Evolutionary conservation across 2,329 filamentous ascomycete genomes (phyloP).

Genomic region (Harringtonia lauricola): DNA sequence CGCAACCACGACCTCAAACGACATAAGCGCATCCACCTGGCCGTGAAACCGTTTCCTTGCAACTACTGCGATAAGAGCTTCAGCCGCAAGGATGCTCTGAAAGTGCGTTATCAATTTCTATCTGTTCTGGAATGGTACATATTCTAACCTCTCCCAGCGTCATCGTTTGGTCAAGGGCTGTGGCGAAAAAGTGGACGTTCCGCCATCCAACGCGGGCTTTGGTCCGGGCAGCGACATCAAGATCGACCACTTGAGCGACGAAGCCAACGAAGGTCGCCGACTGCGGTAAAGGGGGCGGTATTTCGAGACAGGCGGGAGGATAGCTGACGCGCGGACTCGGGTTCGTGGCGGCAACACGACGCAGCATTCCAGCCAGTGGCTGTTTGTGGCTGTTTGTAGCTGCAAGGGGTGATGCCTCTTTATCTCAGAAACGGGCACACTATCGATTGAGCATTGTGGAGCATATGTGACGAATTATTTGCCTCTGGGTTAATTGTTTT

Average conservation of each 20-base stretch:
- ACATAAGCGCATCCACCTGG: constrained; percentile 89
- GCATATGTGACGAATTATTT: too few species aligned
- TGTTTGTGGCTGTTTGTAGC: too few species aligned
- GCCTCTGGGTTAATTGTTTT: too few species aligned
- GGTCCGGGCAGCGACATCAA: too few species aligned
- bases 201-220: neutral
- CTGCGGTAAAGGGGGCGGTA: constrained; percentile 1
- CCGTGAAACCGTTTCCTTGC: constrained; percentile 93
- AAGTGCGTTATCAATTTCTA: constrained; percentile 53
- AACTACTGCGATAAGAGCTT: constrained; percentile 91
- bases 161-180: constrained; percentile 57
- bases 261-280: neutral
- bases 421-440: too few species aligned
- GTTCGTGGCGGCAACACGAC: too few species aligned
- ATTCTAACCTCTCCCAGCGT: constrained; percentile 26
- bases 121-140: neutral
- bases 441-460: too few species aligned
- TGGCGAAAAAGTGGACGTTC: constrained; percentile 23
- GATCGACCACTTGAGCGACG: too few species aligned
- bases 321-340: too few species aligned
- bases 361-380: too few species aligned
- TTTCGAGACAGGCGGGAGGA: too few species aligned
- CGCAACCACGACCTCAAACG: constrained; percentile 93
- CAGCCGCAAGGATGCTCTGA: constrained; percentile 89
- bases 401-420: too few species aligned